phyloP scores from a whole-genome alignment of 1,284 basidiomycete genomes.

The Sphaerobolus stellatus region DNA sequence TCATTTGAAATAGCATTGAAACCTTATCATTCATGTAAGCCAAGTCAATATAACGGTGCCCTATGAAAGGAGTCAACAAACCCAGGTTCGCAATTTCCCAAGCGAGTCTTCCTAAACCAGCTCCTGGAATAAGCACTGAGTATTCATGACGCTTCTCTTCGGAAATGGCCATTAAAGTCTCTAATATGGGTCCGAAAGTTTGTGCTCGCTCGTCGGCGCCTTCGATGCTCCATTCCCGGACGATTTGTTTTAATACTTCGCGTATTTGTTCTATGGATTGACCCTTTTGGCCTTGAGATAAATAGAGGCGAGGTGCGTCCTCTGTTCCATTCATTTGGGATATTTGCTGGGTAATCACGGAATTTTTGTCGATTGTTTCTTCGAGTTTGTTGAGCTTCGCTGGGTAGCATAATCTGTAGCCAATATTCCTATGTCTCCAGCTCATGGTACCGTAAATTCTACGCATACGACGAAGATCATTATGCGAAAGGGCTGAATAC shows the following conservation, averaged over 20 bases:
- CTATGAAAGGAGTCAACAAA: constrained; percentile 25
- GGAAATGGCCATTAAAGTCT: constrained; percentile 36
- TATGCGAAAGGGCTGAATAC: constrained; percentile 37
- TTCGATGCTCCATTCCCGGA: constrained; percentile 65
- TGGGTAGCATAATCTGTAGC: constrained; percentile 52
- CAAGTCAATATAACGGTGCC: background rate
- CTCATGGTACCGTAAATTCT: constrained; percentile 38
- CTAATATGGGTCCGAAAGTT: constrained; percentile 56
- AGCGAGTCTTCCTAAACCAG: constrained; percentile 60
- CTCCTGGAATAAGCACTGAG: constrained; percentile 60
- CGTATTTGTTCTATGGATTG: constrained; percentile 49
- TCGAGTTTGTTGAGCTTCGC: constrained; percentile 48
- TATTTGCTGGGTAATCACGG: constrained; percentile 46
- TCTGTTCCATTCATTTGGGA: constrained; percentile 41
- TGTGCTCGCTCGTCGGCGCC: constrained; percentile 49
- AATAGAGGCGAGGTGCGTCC: too few species aligned
- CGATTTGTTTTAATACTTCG: constrained; percentile 62
- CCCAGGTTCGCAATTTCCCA: constrained; percentile 65
- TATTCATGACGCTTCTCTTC: constrained; percentile 27
- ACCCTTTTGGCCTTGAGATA: too few species aligned
- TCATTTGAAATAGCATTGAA: constrained; percentile 59
- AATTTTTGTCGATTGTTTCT: constrained; percentile 46
- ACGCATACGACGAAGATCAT: constrained; percentile 38
- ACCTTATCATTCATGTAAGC: constrained; percentile 31
- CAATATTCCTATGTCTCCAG: constrained; percentile 46